phyloP scores from a whole-genome alignment of 2,329 filamentous ascomycete genomes.

The Fusarium sp. region DNA sequence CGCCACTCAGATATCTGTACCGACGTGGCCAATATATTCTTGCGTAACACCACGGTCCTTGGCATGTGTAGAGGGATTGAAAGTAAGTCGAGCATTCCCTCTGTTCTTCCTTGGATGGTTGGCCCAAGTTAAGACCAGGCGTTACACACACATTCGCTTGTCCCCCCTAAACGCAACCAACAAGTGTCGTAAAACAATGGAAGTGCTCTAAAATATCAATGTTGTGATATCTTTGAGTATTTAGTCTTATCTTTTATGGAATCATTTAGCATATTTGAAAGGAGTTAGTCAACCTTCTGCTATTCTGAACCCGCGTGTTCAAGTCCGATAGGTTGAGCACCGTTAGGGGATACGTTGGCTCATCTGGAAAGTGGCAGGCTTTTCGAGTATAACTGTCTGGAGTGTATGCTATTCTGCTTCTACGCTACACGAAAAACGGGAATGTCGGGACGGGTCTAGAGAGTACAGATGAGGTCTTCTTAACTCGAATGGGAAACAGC shows the following conservation, averaged over 20 bases:
- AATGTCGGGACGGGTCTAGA: background rate
- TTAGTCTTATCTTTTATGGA: background rate
- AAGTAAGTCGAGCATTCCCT: background rate
- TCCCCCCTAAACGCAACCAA: background rate
- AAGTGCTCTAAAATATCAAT: background rate
- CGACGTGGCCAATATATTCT: background rate
- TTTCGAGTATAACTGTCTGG: background rate
- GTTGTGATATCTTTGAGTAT: background rate
- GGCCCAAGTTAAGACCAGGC: background rate
- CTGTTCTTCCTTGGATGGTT: background rate
- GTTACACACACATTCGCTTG: background rate
- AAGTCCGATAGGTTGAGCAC: background rate
- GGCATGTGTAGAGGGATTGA: background rate
- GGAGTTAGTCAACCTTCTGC: background rate
- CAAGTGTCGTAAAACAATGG: background rate
- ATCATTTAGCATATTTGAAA: background rate
- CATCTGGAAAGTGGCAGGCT: background rate
- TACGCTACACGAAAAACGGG: background rate
- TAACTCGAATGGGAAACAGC: background rate
- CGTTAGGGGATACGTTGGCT: background rate
- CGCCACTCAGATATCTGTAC: background rate
- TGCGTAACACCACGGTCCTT: background rate
- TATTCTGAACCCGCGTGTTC: background rate
- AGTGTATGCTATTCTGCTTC: background rate
- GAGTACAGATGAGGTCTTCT: background rate